Evolutionary conservation across 208 protist species (phyloP).

Genomic region (Phytomonas sp.): DNA sequence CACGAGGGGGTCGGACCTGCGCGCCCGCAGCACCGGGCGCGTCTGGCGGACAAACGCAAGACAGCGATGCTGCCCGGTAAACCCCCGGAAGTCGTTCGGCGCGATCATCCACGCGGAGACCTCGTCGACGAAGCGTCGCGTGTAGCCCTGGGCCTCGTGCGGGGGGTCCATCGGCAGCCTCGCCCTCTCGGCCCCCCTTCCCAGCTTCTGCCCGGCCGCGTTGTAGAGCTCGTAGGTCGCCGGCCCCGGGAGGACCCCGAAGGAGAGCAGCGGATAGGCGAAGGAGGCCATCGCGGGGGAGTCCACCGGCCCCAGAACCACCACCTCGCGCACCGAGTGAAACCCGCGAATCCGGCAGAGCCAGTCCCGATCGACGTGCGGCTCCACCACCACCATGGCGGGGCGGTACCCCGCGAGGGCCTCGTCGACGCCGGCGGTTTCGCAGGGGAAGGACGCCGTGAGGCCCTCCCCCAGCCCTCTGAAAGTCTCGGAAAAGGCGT

Average conservation of each 20-base stretch:
- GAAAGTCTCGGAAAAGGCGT: too few species aligned
- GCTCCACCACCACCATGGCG: slow-evolving; percentile 54
- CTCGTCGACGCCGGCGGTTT: slow-evolving; percentile 40
- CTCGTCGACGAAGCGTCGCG: slow-evolving; percentile 41
- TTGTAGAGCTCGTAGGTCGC: slow-evolving; percentile 72
- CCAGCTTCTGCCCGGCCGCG: slow-evolving; percentile 30
- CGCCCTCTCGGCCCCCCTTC: not conserved
- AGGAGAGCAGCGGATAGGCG: slow-evolving; percentile 57
- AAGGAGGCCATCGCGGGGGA: slow-evolving; percentile 66
- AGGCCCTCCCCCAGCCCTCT: too few species aligned
- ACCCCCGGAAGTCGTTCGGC: slow-evolving; percentile 43
- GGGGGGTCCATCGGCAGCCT: slow-evolving; percentile 35
- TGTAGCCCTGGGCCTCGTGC: slow-evolving; percentile 55
- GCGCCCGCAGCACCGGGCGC: slow-evolving; percentile 26
- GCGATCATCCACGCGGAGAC: slow-evolving; percentile 47
- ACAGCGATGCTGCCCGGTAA: slow-evolving; percentile 37
- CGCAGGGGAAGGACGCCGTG: slow-evolving; percentile 36
- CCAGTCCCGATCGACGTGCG: slow-evolving; percentile 66
- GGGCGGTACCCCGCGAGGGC: slow-evolving; percentile 55
- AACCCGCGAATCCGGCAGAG: slow-evolving; percentile 60
- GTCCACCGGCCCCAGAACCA: slow-evolving; percentile 54
- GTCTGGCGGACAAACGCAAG: slow-evolving; percentile 41
- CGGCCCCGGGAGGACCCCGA: slow-evolving; percentile 60
- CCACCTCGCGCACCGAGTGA: slow-evolving; percentile 59
- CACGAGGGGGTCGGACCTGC: not conserved